Evolutionary conservation across 306 rosid species (phyloP), one percentile per base, ranked within the genome.

Genomic region (Glycine tomentella): DNA sequence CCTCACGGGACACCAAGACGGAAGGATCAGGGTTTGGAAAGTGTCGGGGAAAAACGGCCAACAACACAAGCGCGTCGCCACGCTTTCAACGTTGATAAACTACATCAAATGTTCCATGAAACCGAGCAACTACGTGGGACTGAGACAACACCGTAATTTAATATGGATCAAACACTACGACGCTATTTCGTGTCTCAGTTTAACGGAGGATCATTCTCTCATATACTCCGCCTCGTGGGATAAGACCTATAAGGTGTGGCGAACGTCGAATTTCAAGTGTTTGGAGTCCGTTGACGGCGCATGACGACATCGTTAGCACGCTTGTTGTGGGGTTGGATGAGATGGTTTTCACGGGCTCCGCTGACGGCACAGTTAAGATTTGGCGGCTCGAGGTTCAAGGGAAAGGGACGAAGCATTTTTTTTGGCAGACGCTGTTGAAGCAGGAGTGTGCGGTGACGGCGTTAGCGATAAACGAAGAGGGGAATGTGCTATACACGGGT

Each of bases 151-250:
- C 4, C 84, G 87, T 7, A 93, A 78, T 15, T 89, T 85, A 6
- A 50, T 92, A 0, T 90, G 99, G 97, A 92, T 93, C 16, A 93
- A 93, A 15, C 98, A 96, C 56, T 86, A 84, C 61, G 98, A 96
- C 13, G 97, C 97, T 0, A 93, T 96, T 36, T 96, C 99, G 0
- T 86, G 92, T 20, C 83, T 96, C 0, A 80, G 94, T 63, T 10
- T 93, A 74, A 92, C 94, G 46, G 91, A 92, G 17, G 99, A 96
- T 51, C 77, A 69, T 31, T 6, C 84, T 0, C 73, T 88, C 3
- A 88, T 96, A 0, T 96, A 93, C 87, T 96, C 99, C 0, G 96
- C 98, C 2, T 96, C 98, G 0, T 93, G 99, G 99, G 99, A 96
- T 36, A 93, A 90, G 36, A 91, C 97, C 3, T 96, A 93, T 52